phyloP scores from a whole-genome alignment of 2,329 filamentous ascomycete species.

The Pestalotiopsis sp. region DNA sequence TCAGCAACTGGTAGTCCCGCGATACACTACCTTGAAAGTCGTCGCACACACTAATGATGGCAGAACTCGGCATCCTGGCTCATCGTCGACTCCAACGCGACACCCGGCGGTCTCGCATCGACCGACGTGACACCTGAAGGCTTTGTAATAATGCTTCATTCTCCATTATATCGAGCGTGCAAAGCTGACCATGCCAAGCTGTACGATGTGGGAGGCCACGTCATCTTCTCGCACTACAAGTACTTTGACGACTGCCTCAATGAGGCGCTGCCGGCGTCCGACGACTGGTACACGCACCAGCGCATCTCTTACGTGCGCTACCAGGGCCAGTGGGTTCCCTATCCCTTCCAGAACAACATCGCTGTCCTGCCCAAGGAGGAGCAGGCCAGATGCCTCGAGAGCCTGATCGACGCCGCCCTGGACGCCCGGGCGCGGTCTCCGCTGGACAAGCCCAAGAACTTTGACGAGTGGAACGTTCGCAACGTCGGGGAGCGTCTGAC shows the following conservation, averaged over 20 bases:
- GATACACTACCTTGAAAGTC: slow-evolving; percentile 30
- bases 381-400: slow-evolving; percentile 90
- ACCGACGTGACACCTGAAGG: slow-evolving; percentile 95
- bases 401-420: slow-evolving; percentile 91
- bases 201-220: slow-evolving; percentile 97
- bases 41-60: slow-evolving; percentile 21
- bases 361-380: slow-evolving; percentile 97
- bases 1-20: slow-evolving; percentile 80
- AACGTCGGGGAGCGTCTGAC: slow-evolving; percentile 89
- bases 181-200: slow-evolving; percentile 58
- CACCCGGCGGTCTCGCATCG: slow-evolving; percentile 90
- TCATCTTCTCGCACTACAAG: slow-evolving; percentile 99
- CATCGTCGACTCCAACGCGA: slow-evolving; percentile 90
- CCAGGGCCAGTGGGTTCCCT: slow-evolving; percentile 94
- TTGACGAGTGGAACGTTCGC: slow-evolving; percentile 97
- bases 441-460: slow-evolving; percentile 91
- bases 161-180: not conserved
- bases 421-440: slow-evolving; percentile 75
- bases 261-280: slow-evolving; percentile 89
- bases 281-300: slow-evolving; percentile 97
- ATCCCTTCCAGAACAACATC: slow-evolving; percentile 99
- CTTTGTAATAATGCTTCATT: slow-evolving; percentile 68
- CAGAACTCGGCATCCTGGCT: slow-evolving; percentile 93
- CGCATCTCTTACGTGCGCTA: slow-evolving; percentile 98
- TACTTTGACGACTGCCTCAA: slow-evolving; percentile 99